phyloP scores from a whole-genome alignment of 1,139 yeast species.

The Saccharomyces uvarum region DNA sequence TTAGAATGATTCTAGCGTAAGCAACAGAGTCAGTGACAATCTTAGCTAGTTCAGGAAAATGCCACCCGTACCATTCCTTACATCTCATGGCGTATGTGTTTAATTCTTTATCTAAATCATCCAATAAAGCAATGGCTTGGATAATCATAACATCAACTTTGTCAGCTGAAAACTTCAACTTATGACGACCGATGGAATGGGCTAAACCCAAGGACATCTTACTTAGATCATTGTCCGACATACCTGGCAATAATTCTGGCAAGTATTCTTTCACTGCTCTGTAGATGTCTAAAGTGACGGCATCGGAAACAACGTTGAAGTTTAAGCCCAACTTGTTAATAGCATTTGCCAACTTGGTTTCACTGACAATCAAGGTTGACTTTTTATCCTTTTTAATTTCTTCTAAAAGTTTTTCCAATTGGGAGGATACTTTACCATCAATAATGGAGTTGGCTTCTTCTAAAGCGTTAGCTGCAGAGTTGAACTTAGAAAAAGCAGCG shows the following conservation, averaged over 20 bases:
- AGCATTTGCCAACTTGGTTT: slow-evolving; percentile 91
- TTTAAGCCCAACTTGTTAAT: slow-evolving; percentile 89
- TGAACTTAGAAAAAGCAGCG: slow-evolving; percentile 90
- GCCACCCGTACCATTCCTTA: slow-evolving; percentile 99
- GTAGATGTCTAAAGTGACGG: slow-evolving; percentile 87
- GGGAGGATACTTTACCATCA: slow-evolving; percentile 89
- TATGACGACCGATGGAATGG: slow-evolving; percentile 95
- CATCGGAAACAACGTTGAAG: slow-evolving; percentile 85
- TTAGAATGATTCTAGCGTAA: slow-evolving; percentile 81
- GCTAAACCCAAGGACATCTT: slow-evolving; percentile 97
- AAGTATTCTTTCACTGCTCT: slow-evolving; percentile 91
- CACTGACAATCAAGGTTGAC: slow-evolving; percentile 84
- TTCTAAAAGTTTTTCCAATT: slow-evolving; percentile 65
- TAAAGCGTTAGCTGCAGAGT: slow-evolving; percentile 89
- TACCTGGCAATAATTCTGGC: slow-evolving; percentile 90
- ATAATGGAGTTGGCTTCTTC: slow-evolving; percentile 90
- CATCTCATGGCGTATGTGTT: slow-evolving; percentile 97
- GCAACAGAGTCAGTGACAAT: slow-evolving; percentile 93
- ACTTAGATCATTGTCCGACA: slow-evolving; percentile 72
- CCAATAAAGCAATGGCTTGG: slow-evolving; percentile 95
- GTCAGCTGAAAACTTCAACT: slow-evolving; percentile 93
- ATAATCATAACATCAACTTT: slow-evolving; percentile 98
- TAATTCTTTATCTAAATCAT: slow-evolving; percentile 93
- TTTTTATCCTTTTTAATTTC: slow-evolving; percentile 85
- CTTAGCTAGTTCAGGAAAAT: slow-evolving; percentile 98